Base-by-base conservation (phyloP, 2,329 filamentous ascomycete species). In the Pyrenophora graminea region DNA sequence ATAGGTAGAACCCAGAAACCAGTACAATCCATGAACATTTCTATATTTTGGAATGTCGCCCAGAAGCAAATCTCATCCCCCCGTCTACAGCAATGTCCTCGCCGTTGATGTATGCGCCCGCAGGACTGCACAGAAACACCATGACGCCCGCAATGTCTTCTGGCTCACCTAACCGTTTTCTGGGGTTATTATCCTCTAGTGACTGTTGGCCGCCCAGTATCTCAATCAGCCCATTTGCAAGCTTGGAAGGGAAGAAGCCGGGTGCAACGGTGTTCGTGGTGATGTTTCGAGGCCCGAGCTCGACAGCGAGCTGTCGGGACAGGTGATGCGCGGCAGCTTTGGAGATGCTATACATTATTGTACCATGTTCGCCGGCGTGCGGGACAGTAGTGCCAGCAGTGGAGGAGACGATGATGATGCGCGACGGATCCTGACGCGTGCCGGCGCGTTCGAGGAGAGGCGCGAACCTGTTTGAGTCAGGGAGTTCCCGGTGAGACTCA, bases 201-300 rank as follows among this genome's bases (percentile, higher is more conserved):
- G 65, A 79, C 63, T 82, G 74, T 3, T 74, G 71, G 10, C 72
- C 72, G 3, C 72, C 73, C 3, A 73, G 53, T 15, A 64, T 63
- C 15, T 74, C 69, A 34, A 76, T 75, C 41, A 74, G 53, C 3
- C 68, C 70, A 27, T 70, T 69, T 2, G 71, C 70, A 6, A 73
- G 53, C 41, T 73, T 72, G 4, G 69, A 71, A 1, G 70, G 70
- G 55, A 76, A 72, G 56, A 75, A 75, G 36, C 73, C 73, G 3
- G 73, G 73, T 2, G 72, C 69, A 18, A 76, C 66, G 3, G 69
- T 69, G 51, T 75, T 76, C 27, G 64, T 69, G 2, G 69, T 73
- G 44, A 76, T 72, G 47, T 75, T 72, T 12, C 69, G 61, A 3
- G 72, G 73, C 9, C 70, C 73, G 1, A 75, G 65, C 41, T 75